These are phyloP conservation scores for Delitschia confertaspora DNA, from an alignment of 495 filamentous ascomycete genomes.

Conservation along the genomic window DNA sequence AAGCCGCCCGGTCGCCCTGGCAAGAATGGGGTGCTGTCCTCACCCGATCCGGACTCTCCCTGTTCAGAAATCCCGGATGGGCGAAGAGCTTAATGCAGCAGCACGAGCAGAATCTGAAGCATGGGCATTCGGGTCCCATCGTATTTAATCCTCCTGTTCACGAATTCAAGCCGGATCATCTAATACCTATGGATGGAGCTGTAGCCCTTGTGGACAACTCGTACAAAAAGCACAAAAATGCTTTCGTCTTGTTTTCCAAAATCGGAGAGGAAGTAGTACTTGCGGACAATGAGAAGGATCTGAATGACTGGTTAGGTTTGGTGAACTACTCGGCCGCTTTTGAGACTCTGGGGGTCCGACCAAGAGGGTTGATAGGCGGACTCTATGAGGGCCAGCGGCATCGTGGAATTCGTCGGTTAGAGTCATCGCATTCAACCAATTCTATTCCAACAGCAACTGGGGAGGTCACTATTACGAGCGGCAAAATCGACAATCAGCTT, in stretches of 20 bases:
- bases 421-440: constrained; percentile 39
- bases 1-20: constrained; percentile 91
- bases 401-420: constrained; percentile 60
- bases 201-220: constrained; percentile 77
- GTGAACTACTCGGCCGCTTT: constrained; percentile 95
- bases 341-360: constrained; percentile 81
- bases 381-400: constrained; percentile 76
- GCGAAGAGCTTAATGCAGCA: constrained; percentile 85
- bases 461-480: constrained; percentile 57
- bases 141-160: constrained; percentile 83
- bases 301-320: constrained; percentile 96
- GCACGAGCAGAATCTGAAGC: constrained; percentile 66
- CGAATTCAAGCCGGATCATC: constrained; percentile 82
- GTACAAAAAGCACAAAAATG: constrained; percentile 95
- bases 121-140: constrained; percentile 58
- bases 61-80: constrained; percentile 89
- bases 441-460: constrained; percentile 60
- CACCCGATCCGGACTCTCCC: constrained; percentile 89
- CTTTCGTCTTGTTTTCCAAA: constrained; percentile 83
- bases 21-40: constrained; percentile 97
- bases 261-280: constrained; percentile 79
- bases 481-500: constrained; percentile 69
- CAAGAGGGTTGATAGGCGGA: constrained; percentile 75
- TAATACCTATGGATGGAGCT: constrained; percentile 86
- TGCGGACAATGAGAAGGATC: constrained; percentile 76